phyloP scores from a whole-genome alignment of 1,284 basidiomycete species.

The Puccinia polysora region DNA sequence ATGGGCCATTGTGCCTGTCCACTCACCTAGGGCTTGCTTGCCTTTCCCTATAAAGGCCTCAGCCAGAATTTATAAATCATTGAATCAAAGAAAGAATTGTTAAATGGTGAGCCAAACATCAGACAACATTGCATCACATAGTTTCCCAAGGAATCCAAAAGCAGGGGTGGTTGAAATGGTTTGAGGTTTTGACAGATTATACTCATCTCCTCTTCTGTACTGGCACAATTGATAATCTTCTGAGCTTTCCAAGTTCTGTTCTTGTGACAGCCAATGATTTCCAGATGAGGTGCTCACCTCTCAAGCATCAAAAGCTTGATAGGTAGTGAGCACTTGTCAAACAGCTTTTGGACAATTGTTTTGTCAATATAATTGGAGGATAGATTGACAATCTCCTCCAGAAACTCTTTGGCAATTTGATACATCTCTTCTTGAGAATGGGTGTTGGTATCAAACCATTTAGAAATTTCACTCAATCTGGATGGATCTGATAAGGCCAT shows the following conservation, averaged over 20 bases:
- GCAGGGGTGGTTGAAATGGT: constrained; percentile 85
- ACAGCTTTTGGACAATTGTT: constrained; percentile 69
- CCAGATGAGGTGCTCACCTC: constrained; percentile 84
- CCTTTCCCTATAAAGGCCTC: no score
- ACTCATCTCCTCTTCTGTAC: constrained; percentile 77
- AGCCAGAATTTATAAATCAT: constrained; percentile 98
- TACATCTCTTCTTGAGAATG: constrained; percentile 85
- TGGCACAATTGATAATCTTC: constrained; percentile 94
- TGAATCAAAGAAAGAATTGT: constrained; percentile 95
- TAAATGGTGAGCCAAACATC: constrained; percentile 78
- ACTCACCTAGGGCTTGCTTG: no score
- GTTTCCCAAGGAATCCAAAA: constrained; percentile 95
- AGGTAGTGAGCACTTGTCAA: constrained; percentile 75
- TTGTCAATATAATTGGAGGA: constrained; percentile 99
- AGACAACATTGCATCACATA: constrained; percentile 95
- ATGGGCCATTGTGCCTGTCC: no score
- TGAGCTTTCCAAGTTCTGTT: constrained; percentile 99
- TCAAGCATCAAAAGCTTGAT: constrained; percentile 86
- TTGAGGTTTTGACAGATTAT: constrained; percentile 79
- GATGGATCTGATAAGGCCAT: constrained; percentile 85
- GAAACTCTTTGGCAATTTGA: constrained; percentile 74
- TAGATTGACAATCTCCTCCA: constrained; percentile 75
- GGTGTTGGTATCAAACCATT: constrained; percentile 74
- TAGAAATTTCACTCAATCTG: constrained; percentile 86
- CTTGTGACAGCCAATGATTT: constrained; percentile 97